Evolutionary conservation across 169 alveolate genomes (phyloP).

Genomic region (Plasmodium vinckei): DNA sequence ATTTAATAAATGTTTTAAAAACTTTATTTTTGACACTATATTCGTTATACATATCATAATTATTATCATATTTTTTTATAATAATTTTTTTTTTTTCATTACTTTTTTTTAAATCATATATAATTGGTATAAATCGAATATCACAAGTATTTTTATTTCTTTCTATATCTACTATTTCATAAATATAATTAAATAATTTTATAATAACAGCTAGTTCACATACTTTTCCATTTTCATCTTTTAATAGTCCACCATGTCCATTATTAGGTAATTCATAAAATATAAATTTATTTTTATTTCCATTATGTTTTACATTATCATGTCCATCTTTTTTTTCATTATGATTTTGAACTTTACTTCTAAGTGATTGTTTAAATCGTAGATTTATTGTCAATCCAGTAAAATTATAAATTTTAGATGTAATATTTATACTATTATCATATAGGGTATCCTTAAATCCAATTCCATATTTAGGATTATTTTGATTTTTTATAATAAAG

Average conservation of each 20-base stretch:
- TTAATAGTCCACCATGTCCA: conserved; percentile 58
- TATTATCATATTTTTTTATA: conserved; percentile 44
- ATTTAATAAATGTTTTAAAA: conserved; percentile 55
- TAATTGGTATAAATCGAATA: conserved; percentile 45
- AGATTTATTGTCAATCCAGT: conserved; percentile 45
- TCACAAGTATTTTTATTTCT: conserved; percentile 57
- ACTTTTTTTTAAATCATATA: conserved; percentile 34
- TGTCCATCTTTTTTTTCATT: neutral
- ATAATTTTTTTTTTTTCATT: conserved; percentile 46
- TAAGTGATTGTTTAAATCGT: conserved; percentile 44
- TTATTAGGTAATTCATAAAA: conserved; percentile 38
- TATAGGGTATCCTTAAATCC: too few species aligned
- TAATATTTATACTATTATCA: neutral
- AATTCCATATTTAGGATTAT: too few species aligned
- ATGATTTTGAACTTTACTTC: conserved; percentile 25
- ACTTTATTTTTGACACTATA: conserved; percentile 31
- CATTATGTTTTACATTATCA: neutral
- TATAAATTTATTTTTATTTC: conserved; percentile 33
- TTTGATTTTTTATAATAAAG: too few species aligned
- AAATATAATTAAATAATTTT: conserved; percentile 41
- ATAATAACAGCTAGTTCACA: conserved; percentile 55
- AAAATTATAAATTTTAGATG: conserved; percentile 46
- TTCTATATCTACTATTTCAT: conserved; percentile 49
- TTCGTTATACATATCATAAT: conserved; percentile 53
- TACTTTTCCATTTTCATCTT: conserved; percentile 59